Evolutionary conservation across 257 asterid genomes (phyloP).

Genomic region (Solanum ahanhuiri): DNA sequence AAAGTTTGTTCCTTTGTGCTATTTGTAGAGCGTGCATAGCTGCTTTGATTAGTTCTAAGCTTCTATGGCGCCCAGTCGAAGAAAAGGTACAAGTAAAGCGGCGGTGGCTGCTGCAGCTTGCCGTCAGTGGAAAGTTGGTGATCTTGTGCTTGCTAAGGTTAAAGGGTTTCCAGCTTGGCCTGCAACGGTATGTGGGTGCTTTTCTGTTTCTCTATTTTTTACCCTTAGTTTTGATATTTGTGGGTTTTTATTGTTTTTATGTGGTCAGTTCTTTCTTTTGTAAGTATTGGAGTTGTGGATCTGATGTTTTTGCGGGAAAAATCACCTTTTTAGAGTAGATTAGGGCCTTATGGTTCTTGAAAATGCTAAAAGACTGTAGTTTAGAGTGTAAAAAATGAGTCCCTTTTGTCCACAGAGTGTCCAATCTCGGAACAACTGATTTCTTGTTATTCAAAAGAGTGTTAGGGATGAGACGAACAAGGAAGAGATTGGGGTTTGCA

Average conservation of each 20-base stretch:
- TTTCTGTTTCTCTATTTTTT: background rate
- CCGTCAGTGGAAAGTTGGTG: conserved; percentile 76
- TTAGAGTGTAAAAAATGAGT: background rate
- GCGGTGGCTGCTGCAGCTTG: conserved; percentile 59
- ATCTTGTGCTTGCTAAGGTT: conserved; percentile 94
- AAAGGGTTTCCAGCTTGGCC: conserved; percentile 97
- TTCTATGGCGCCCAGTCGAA: conserved; percentile 74
- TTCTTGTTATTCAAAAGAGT: background rate
- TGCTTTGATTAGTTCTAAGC: conserved; percentile 6
- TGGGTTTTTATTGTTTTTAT: background rate
- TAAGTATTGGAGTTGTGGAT: background rate
- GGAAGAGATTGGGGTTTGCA: background rate
- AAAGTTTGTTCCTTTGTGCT: background rate
- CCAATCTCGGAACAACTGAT: background rate
- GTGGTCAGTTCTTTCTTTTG: background rate
- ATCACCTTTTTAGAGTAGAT: background rate
- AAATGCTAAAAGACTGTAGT: background rate
- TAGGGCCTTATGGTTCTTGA: background rate
- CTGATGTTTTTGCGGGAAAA: background rate
- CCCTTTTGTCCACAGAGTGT: background rate
- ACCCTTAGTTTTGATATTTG: background rate
- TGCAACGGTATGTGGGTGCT: conserved; percentile 45
- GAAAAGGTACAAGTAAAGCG: conserved; percentile 54
- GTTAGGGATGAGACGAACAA: background rate
- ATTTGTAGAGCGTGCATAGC: conserved; percentile 4